Evolutionary conservation across 2,329 filamentous ascomycete genomes (phyloP).

Genomic region (Venturiaceae sp.): DNA sequence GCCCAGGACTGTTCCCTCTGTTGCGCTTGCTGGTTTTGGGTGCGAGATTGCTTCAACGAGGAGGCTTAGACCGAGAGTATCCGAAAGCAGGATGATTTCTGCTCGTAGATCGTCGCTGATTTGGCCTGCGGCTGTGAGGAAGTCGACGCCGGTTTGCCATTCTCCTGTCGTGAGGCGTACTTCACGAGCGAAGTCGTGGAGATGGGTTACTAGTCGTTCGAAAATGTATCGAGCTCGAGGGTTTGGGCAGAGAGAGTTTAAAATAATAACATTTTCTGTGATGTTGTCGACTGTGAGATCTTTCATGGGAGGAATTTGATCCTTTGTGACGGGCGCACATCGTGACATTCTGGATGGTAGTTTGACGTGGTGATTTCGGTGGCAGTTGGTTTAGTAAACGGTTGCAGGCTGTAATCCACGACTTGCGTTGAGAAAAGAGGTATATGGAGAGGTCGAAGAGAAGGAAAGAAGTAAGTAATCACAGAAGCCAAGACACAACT

Average conservation of each 20-base stretch:
- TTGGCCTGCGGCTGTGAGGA: constrained; percentile 63
- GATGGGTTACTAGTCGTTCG: constrained; percentile 62
- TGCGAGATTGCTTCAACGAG: constrained; percentile 78
- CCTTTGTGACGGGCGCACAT: constrained; percentile 7
- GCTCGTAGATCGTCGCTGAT: constrained; percentile 66
- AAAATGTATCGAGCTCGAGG: constrained; percentile 62
- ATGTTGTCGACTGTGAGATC: constrained; percentile 73
- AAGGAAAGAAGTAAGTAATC: no score
- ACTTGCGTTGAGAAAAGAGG: no score
- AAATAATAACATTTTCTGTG: constrained; percentile 63
- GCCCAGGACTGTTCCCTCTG: constrained; percentile 71
- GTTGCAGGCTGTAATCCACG: no score
- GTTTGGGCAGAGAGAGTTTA: constrained; percentile 62
- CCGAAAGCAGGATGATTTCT: constrained; percentile 77
- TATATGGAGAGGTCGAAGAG: no score
- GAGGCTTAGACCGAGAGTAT: constrained; percentile 68
- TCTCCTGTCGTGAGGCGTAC: constrained; percentile 66
- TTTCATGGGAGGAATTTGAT: constrained; percentile 43
- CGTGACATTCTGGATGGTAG: background rate
- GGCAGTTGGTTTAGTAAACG: no score
- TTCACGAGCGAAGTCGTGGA: constrained; percentile 76
- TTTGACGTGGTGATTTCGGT: no score
- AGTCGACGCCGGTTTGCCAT: constrained; percentile 66
- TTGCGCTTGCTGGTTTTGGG: constrained; percentile 60
- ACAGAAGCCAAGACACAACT: no score